These are phyloP conservation scores for Pyrenochaeta sp. DNA, from an alignment of 2,329 filamentous ascomycete species.

Conservation along the genomic window DNA sequence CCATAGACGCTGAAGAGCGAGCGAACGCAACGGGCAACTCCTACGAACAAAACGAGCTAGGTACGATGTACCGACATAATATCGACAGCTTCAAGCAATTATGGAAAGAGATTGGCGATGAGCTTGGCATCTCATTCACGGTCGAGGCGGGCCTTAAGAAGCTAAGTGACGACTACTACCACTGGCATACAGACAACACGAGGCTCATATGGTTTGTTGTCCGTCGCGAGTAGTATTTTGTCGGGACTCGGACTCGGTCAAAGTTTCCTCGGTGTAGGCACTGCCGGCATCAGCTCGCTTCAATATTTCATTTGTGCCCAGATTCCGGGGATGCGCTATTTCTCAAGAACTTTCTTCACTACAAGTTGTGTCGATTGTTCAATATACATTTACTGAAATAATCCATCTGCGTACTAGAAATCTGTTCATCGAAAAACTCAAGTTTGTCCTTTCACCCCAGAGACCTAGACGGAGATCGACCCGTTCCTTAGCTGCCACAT, in stretches of 20 bases:
- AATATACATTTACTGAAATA: too few species aligned
- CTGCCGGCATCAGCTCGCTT: constrained; percentile 4
- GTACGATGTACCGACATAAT: constrained; percentile 43
- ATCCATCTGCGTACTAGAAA: too few species aligned
- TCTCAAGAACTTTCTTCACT: too few species aligned
- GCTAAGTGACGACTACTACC: constrained; percentile 13
- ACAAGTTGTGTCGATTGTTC: too few species aligned
- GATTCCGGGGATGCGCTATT: too few species aligned
- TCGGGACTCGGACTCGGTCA: constrained; percentile 1
- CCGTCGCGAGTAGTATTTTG: constrained; percentile 21
- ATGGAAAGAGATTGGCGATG: constrained; percentile 49
- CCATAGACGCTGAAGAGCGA: constrained; percentile 25
- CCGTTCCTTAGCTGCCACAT: not conserved
- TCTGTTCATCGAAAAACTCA: too few species aligned
- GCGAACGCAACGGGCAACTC: constrained; percentile 18
- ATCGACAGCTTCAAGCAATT: constrained; percentile 42
- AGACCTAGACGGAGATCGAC: too few species aligned
- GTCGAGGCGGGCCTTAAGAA: constrained; percentile 25
- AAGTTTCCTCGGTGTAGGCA: not conserved
- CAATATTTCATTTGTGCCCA: too few species aligned
- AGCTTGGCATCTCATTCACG: constrained; percentile 34
- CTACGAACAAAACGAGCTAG: too few species aligned
- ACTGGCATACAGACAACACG: constrained; percentile 18
- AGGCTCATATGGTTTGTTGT: constrained; percentile 31
- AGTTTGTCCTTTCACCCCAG: too few species aligned